Percentiles rank a stretch among this genome's conserved stretches.
phyloP scores from a whole-genome alignment of 129 eudicot species.

The Flaveria sonorensis region DNA sequence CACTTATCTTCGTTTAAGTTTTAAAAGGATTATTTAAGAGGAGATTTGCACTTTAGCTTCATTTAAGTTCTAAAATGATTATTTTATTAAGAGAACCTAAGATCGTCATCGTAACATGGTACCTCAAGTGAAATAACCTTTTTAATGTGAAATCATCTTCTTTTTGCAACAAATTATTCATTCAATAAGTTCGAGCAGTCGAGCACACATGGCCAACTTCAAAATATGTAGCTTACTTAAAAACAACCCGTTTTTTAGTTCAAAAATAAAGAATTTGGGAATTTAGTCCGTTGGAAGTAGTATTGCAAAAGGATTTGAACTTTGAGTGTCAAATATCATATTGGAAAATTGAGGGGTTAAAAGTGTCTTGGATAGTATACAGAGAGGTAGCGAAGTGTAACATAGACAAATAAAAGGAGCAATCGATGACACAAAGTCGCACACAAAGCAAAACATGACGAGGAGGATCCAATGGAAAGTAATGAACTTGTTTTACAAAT shows the following conservation, averaged over 20 bases:
- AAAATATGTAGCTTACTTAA: neutral
- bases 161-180: neutral
- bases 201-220: neutral
- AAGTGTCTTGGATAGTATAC: neutral
- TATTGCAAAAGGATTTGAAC: neutral
- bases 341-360: neutral
- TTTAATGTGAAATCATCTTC: neutral
- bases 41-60: neutral
- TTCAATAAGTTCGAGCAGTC: neutral
- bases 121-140: neutral
- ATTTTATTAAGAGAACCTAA: neutral
- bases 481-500: neutral
- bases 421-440: slow-evolving; percentile 6
- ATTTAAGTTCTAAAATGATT: neutral
- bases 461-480: slow-evolving; percentile 40
- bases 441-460: slow-evolving; percentile 26
- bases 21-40: no score
- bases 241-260: neutral
- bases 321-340: neutral
- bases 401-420: slow-evolving; percentile 18
- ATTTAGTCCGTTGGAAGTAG: no score
- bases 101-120: neutral
- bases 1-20: neutral
- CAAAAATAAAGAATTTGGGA: no score
- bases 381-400: slow-evolving; percentile 18